phyloP scores from a whole-genome alignment of 2,329 filamentous ascomycete genomes.

The Hymenoscyphus fraxineus region DNA sequence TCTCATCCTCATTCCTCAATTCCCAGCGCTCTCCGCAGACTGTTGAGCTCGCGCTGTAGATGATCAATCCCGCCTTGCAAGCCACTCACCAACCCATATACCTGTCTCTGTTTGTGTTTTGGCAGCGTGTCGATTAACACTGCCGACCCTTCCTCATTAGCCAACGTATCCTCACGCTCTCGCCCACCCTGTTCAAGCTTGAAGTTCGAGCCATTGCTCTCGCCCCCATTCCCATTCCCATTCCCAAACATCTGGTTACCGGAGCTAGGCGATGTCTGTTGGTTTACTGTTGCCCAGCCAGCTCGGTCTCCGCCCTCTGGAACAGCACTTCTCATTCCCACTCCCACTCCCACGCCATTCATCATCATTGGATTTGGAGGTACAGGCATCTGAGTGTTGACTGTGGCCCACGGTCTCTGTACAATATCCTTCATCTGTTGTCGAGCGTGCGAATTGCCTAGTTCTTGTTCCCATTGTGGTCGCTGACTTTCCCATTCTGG shows the following conservation, averaged over 20 bases:
- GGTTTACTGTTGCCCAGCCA: slow-evolving; percentile 27
- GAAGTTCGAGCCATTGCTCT: slow-evolving; percentile 39
- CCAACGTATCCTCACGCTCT: slow-evolving; percentile 25
- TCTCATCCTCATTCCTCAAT: slow-evolving; percentile 28
- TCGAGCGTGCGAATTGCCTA: slow-evolving; percentile 24
- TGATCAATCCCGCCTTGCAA: slow-evolving; percentile 34
- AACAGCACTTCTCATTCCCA: slow-evolving; percentile 5
- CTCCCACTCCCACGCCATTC: slow-evolving; percentile 16
- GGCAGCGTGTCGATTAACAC: slow-evolving; percentile 33
- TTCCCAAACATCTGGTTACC: slow-evolving; percentile 22
- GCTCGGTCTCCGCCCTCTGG: slow-evolving; percentile 14
- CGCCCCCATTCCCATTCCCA: slow-evolving; percentile 30
- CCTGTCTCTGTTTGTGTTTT: slow-evolving; percentile 33
- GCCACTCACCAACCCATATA: slow-evolving; percentile 32
- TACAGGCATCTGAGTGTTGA: slow-evolving; percentile 20
- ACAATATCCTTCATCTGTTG: slow-evolving; percentile 26
- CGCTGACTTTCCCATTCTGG: slow-evolving; percentile 30
- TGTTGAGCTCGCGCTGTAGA: slow-evolving; percentile 31
- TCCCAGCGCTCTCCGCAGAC: slow-evolving; percentile 31
- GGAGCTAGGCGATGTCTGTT: slow-evolving; percentile 11
- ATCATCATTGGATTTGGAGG: slow-evolving; percentile 11
- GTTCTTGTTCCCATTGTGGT: slow-evolving; percentile 31
- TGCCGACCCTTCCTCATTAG: slow-evolving; percentile 22
- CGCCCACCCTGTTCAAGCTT: slow-evolving; percentile 22
- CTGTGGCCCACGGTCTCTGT: slow-evolving; percentile 28